Evolutionary conservation across 2,329 filamentous ascomycete species (phyloP), one percentile per base, ranked within the genome.

Genomic region (Pseudogymnoascus sp.): DNA sequence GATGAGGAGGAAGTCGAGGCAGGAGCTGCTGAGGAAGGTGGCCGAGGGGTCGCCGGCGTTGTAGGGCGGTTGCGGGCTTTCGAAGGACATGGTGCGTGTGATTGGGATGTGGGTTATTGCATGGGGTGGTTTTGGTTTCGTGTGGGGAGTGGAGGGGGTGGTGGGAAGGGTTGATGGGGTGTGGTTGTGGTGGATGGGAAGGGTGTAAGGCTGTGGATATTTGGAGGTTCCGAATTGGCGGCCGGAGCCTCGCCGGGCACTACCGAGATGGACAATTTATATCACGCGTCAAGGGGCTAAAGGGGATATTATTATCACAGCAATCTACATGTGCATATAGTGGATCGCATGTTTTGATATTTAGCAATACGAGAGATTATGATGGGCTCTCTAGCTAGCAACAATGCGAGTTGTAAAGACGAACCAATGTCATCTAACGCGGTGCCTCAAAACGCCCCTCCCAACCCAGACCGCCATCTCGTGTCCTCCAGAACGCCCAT

Each of bases 1-100:
- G 74, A 98, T 98, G 71, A 99, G 85, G 64, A 99, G 85, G 71
- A 99, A 89, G 77, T 99, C 95, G 71, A 99, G 86, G 75, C 90
- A 92, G 60, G 93, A 95, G 64, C 89, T 86, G 78, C 85, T 89
- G 71, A 97, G 82, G 78, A 93, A 90, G 66, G 86, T 85, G 65
- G 90, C 89, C 65, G 82, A 82, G 39, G 90, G 89, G 77, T 96
- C 92, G 68, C 83, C 83, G 70, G 86, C 80, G 76, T 88, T 89
- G 79, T 85, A 88, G 13, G 86, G 85, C 1, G 87, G 87, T 72
- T 86, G 80, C 54, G 87, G 82, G 51, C 85, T 78, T 68, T 92
- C 89, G 79, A 91, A 89, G 62, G 90, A 90, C 89, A 92, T 92
- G 62, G 69, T 74, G 45, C 0, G 25, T 54, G 23, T 28, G 48